These are phyloP conservation scores for Tolypocladium inflatum DNA, from an alignment of 2,329 filamentous ascomycete genomes.

Conservation along the genomic window DNA sequence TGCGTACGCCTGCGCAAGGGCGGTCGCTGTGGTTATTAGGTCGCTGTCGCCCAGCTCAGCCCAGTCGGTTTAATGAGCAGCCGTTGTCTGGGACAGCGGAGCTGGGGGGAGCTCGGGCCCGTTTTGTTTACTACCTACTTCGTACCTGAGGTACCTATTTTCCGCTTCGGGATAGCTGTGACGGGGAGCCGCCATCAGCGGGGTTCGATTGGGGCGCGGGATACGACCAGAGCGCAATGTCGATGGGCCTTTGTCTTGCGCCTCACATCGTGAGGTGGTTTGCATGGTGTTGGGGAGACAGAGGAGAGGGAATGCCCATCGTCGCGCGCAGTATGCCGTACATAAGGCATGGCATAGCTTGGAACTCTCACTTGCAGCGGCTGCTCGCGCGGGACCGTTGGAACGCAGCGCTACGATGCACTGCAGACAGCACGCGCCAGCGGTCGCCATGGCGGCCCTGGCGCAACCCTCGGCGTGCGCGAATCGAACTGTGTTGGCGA, in stretches of 20 bases:
- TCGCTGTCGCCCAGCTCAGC: not conserved
- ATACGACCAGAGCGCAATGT: conserved; percentile 4
- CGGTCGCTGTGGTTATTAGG: not conserved
- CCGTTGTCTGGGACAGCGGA: conserved; percentile 26
- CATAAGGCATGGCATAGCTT: not conserved
- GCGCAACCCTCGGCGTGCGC: not conserved
- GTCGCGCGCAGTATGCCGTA: not conserved
- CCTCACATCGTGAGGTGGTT: conserved; percentile 11
- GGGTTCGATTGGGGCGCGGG: conserved; percentile 4
- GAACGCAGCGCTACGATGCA: not conserved
- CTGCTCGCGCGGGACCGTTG: not conserved
- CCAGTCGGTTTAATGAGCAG: conserved; percentile 6
- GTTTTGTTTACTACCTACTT: conserved; percentile 29
- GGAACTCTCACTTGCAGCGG: not conserved
- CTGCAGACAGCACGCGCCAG: not conserved
- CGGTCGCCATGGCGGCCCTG: conserved; percentile 7
- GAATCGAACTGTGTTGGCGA: not conserved
- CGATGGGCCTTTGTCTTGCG: conserved; percentile 7
- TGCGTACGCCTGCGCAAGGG: not conserved
- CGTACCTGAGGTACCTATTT: conserved; percentile 11
- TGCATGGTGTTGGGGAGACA: conserved; percentile 7
- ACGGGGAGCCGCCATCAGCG: conserved; percentile 8
- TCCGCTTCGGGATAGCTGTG: conserved; percentile 26
- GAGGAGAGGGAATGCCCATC: not conserved
- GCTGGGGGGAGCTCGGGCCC: conserved; percentile 19